Evolutionary conservation across 164 flowering plant species (phyloP).

Genomic region (Warburgia ugandensis): DNA sequence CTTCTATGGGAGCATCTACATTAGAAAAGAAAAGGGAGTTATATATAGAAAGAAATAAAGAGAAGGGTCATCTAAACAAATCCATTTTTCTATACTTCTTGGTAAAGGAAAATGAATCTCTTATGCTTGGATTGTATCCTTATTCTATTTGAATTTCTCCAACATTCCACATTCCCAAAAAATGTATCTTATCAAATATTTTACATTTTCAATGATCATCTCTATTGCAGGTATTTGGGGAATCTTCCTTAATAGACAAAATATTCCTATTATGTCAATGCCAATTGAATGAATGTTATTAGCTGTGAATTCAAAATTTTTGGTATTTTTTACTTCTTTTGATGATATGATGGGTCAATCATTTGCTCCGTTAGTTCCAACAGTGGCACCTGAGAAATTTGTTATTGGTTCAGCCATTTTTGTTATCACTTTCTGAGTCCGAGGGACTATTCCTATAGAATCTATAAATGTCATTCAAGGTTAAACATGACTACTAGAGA

Average conservation of each 20-base stretch:
- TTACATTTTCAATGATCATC: slow-evolving; percentile 7
- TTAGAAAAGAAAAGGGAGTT: too few relatives aligned
- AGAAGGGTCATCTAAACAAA: too few relatives aligned
- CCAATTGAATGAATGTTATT: too few relatives aligned
- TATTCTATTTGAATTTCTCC: slow-evolving; percentile 1
- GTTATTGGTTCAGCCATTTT: background rate
- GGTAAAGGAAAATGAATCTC: too few relatives aligned
- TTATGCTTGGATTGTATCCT: too few relatives aligned
- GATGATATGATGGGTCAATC: background rate
- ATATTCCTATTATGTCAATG: background rate
- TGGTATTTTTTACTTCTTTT: too few relatives aligned
- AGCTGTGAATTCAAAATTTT: too few relatives aligned
- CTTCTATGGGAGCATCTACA: too few relatives aligned
- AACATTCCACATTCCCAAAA: slow-evolving; percentile 6
- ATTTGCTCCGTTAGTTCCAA: background rate
- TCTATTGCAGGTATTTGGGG: background rate
- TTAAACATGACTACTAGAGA: slow-evolving; percentile 1
- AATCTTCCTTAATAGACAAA: background rate
- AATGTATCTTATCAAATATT: slow-evolving; percentile 5
- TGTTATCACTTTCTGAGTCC: background rate
- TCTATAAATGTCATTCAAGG: background rate
- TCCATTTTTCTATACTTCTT: too few relatives aligned
- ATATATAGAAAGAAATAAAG: too few relatives aligned
- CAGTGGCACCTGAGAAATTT: background rate
- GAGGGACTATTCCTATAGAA: background rate